Evolutionary conservation across 1,284 basidiomycete genomes (phyloP).

Genomic region (Cystobasidium slooffiae): DNA sequence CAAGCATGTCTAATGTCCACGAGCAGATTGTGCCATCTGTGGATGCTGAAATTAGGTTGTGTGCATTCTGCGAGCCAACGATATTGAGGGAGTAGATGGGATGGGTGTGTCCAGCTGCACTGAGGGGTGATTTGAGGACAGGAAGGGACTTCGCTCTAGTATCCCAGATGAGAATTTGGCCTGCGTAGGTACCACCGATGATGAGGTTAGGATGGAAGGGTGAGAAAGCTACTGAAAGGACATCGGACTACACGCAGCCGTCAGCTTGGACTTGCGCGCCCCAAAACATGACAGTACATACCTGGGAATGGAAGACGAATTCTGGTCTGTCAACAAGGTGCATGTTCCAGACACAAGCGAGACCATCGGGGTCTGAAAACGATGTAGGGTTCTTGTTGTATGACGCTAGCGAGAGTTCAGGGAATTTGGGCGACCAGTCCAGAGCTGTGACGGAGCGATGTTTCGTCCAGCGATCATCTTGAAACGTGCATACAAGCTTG

Average conservation of each 20-base stretch:
- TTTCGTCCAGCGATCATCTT: constrained; percentile 82
- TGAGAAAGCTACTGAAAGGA: constrained; percentile 92
- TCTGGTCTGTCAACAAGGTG: constrained; percentile 93
- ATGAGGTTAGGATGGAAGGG: constrained; percentile 97
- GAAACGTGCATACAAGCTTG: constrained; percentile 85
- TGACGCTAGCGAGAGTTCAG: constrained; percentile 89
- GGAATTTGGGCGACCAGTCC: constrained; percentile 87
- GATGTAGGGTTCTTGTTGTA: constrained; percentile 95
- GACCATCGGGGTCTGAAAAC: constrained; percentile 90
- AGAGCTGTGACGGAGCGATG: constrained; percentile 92
- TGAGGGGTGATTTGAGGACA: constrained; percentile 92
- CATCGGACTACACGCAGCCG: constrained; percentile 75
- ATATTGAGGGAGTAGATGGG: constrained; percentile 97
- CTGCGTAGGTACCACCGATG: constrained; percentile 96
- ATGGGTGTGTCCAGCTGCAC: constrained; percentile 93
- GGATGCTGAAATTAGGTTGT: constrained; percentile 91
- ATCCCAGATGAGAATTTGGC: constrained; percentile 98
- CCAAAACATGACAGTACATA: constrained; percentile 55
- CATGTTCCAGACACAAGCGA: constrained; percentile 96
- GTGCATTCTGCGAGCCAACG: constrained; percentile 97
- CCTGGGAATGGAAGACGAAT: constrained; percentile 96
- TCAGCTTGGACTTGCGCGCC: not conserved
- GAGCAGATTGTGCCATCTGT: constrained; percentile 96
- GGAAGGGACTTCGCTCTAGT: constrained; percentile 91
- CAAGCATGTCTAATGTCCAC: constrained; percentile 98